Evolutionary conservation across 345 rosid genomes (phyloP).

Genomic region (Gossypium anomalum): DNA sequence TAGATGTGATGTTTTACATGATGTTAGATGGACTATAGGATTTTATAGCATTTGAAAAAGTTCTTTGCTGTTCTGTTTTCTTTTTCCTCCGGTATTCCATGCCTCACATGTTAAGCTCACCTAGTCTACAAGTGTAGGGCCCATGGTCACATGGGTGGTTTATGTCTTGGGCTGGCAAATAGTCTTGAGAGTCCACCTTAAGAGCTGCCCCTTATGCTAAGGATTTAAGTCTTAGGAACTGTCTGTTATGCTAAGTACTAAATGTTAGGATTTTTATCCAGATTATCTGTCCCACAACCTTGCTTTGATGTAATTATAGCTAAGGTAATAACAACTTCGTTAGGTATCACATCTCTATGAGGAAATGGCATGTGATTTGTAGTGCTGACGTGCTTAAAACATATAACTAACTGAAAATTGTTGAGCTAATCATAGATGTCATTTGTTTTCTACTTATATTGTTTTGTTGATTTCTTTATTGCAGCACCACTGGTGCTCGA

Average conservation of each 20-base stretch:
- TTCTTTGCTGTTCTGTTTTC: background rate
- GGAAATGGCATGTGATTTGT: background rate
- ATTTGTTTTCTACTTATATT: background rate
- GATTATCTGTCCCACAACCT: background rate
- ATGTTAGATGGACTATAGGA: background rate
- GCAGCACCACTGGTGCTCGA: slow-evolving; percentile 92
- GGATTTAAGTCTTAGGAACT: background rate
- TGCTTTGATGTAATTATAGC: background rate
- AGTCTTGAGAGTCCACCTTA: background rate
- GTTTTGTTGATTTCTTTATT: slow-evolving; percentile 18
- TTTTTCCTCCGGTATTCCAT: background rate
- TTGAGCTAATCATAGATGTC: background rate
- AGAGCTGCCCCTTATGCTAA: background rate
- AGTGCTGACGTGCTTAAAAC: background rate
- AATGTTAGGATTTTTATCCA: background rate
- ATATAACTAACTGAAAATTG: background rate
- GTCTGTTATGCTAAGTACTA: background rate
- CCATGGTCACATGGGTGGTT: background rate
- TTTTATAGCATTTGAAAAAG: background rate
- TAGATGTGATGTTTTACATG: background rate
- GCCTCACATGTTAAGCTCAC: background rate
- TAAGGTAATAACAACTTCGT: background rate
- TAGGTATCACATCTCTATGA: background rate
- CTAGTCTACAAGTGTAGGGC: background rate
- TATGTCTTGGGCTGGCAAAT: background rate